Base-by-base conservation (phyloP, 2,329 filamentous ascomycete genomes). In the Aureobasidium sp. region DNA sequence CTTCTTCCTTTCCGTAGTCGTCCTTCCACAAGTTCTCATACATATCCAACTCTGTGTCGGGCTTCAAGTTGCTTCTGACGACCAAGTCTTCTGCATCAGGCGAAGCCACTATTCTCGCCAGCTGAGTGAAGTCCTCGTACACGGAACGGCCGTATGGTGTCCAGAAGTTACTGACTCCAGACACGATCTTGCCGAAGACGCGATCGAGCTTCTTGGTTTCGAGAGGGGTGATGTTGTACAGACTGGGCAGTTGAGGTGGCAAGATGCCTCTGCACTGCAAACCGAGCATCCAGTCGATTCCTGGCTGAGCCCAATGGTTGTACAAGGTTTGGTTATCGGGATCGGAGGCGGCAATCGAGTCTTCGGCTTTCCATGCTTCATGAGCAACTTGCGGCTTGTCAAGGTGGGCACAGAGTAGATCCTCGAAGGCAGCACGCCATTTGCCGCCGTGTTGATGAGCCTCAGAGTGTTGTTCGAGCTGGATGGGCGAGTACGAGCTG, bases 371-470 rank as follows among this genome's bases (percentile, higher is more conserved):
- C 64, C 64, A 65, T 8, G 61, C 64, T 16, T 63, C 62, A n/a
- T 57, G 27, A 5, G 64, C 64, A 5, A 39, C 27, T 53, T 58
- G 58, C 21, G 61, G 59, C 39, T 71, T 73, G 49, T 70, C 72
- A 3, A 73, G 63, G 3, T 69, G 73, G 3, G 81, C 72, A 51
- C 76, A 76, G 16, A 85, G 65, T 10, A 86, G 75, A 66, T 86
- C 83, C 66, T 85, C 82, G 65, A 84, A 85, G 0, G 83, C 83
- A 55, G 80, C 78, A 16, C 80, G 76, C 82, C 82, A 85, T 34
- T 75, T 75, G 53, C 73, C 65, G 64, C 75, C 71, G 61, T 73
- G 61, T 48, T 70, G 55, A 14, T 63, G 64, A 67, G 76, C 53
- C 63, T 70, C 39, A 44, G 72, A 68, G 63, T 81, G 73, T n/a